Evolutionary conservation across 2,329 filamentous ascomycete species (phyloP), one percentile per base, ranked within the genome.

Genomic region (Botrytis elliptica): DNA sequence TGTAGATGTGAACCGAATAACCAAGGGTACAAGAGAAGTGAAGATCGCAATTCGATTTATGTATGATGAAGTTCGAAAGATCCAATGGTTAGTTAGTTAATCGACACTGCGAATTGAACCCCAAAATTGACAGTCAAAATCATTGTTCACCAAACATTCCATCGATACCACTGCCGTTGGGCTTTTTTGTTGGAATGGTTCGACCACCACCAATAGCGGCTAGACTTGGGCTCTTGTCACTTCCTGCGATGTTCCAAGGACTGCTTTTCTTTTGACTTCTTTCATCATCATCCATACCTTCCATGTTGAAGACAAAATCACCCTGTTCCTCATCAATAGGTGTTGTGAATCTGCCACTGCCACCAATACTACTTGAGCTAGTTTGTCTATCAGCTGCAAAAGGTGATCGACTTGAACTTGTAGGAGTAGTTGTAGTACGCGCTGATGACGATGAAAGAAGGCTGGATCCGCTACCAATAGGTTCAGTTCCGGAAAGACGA

Each of bases 301-400:
- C 89, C 89, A 91, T 91, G 78, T 84, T 88, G 79, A 91, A 91
- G 22, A 91, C 87, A 76, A 91, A 90, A 40, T 88, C 86, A 6
- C 87, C 84, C 72, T 91, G 88, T 77, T 91, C 89, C 79, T 91
- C 89, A 74, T 90, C 89, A 75, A 91, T 91, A 4, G 89, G 89
- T 0, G 88, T 90, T 2, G 89, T 89, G 79, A 90, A 90, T 25
- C 89, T 84, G 33, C 87, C 88, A 57, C 85, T 88, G 57, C 76
- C 75, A 55, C 75, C 77, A 82, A 85, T 66, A 76, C 88, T 90
- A 44, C 86, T 86, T 73, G 85, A 89, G 77, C 88, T 90, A 52
- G 89, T 84, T 79, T 90, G 88, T 66, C 88, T 85, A 77, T 91
- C 88, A 71, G 85, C 83, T 20, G 71, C 81, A 80, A 72, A 85